Base-by-base conservation (phyloP, 495 filamentous ascomycete genomes). In the Aspergillus funiculosus region DNA sequence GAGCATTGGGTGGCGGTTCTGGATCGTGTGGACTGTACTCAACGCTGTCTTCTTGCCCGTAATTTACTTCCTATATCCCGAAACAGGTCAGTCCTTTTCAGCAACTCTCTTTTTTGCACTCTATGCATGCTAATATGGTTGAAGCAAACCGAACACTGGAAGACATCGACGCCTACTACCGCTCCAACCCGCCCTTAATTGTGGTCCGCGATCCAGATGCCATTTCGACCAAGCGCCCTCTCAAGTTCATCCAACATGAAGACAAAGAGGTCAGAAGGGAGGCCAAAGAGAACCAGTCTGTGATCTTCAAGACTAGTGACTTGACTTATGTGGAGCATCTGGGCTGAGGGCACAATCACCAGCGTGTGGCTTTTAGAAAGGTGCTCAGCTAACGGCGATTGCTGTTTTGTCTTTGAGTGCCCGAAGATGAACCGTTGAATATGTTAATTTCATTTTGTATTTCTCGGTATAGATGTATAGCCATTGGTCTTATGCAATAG, bases 31-130 rank as follows among this genome's bases (percentile, higher is more conserved):
- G 67, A 74, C 73, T 5, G 70, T 77, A 5, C 68, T 78, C 52
- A 82, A 82, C 49, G 68, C 67, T 6, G 44, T 58, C 18, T 85
- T 83, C 56, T 57, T 83, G 0, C 77, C 77, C 0, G 62, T 82
- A 20, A 72, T 81, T 14, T 84, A 78, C 51, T 72, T 82, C 48
- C 72, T 82, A 37, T 82, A 78, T 48, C 79, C 78, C 1, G 80
- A 84, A 53, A 81, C 79, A 19, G 67, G 60, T 65, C 14, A 10
- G 55, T 52, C 17, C 11, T 30, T 24, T 39, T 18, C 22, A 20
- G 29, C 5, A 5, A 18, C 19, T 14, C 1, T 24, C 1, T 35
- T 14, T 1, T 7, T 21, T 22, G 4, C 14, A 13, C 6, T 9
- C 17, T 20, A 24, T 24, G 13, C n/a, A 40, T 24, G 43, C 56